Base-by-base conservation (phyloP, 2,329 filamentous ascomycete species). In the Didymellaceae sp. region DNA sequence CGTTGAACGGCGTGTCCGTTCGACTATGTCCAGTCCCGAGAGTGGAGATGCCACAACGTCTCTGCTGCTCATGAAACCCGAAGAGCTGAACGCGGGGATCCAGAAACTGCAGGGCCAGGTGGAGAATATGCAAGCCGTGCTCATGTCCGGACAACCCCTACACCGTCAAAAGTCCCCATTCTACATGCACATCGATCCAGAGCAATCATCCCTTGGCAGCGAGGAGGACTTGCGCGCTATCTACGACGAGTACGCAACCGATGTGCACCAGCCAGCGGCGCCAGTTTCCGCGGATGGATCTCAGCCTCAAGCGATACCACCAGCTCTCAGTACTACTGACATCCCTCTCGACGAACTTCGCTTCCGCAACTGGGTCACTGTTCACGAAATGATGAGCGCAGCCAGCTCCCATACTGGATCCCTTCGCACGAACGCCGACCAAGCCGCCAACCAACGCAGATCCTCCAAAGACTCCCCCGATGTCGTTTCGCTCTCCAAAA, bases 311-410 rank as follows among this genome's bases (percentile, higher is more conserved):
- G 14, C 31, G 6, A 39, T 14, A 6, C n/a, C 38, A 9, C 35
- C 54, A 16, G 49, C 55, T 8, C 33, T 66, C n/a, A 71, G 65
- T 30, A 32, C 68, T 2, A 75, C 75, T 1, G 75, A 75, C 11
- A 71, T 79, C 22, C 68, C 76, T 0, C 61, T 80, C 11, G 74
- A 74, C 30, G 70, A 75, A 17, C 64, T 81, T 11, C 74, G 80
- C 28, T 82, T 77, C 62, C 71, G 74, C 51, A 80, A 80, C 50
- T 82, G 80, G 80, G 68, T 74, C 38, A 66, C 66, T 6, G 68
- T 82, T 37, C 77, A 78, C 43, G 72, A 77, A 40, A 65, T 82
- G 42, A 70, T 82, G 52, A 63, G 61, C 17, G 60, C 73, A 13
- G 75, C 75, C 8, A 66, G 73, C 43, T 38, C 42, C 6, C 54